Base-by-base conservation (phyloP, 2,329 filamentous ascomycete genomes). In the Cordyceps cateniannulata region DNA sequence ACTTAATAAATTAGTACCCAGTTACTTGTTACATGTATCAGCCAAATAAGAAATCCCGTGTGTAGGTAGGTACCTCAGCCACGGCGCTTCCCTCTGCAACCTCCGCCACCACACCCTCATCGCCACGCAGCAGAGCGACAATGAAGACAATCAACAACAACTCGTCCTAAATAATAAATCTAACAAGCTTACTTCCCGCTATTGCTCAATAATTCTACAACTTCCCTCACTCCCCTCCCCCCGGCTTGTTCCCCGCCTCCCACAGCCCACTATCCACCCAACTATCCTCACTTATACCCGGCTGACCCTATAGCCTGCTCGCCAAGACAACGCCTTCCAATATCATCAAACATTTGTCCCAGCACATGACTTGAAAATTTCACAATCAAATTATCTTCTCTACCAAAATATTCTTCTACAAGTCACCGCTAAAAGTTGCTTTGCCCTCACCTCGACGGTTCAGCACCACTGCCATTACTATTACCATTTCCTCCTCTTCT, bases 311-410 rank as follows among this genome's bases (percentile, higher is more conserved):
- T 45, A 56, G 16, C 6, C 54, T 49, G 45, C 16, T 14, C 38
- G 55, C 55, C 55, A 58, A 58, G 55, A 50, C 47, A 25, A 50
- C 35, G 9, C 35, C 29, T 58, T 42, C 55, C 35, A 58, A 57
- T 50, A 58, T 58, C 55, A 42, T 24, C 22, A 58, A 56, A 27
- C 24, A 49, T 24, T 24, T 22, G 5, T 29, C n/a, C 10, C 18
- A n/a, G 29, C 55, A 58, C 45, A 58, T 58, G 55, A 58, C 47
- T 42, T 35, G 9, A 44, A 59, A 54, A 48, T 53, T 42, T 29
- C 42, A 6, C n/a, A 20, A 16, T 29, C n/a, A 47, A 27, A 54
- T 22, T 22, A 35, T 47, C 9, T 29, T 54, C 16, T 22, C 10
- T n/a, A 59, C 25, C 47, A 59, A 59, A 32, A 44, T 27, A 2